phyloP scores from a whole-genome alignment of 1,284 basidiomycete genomes.

The Porogramme epimiltina region DNA sequence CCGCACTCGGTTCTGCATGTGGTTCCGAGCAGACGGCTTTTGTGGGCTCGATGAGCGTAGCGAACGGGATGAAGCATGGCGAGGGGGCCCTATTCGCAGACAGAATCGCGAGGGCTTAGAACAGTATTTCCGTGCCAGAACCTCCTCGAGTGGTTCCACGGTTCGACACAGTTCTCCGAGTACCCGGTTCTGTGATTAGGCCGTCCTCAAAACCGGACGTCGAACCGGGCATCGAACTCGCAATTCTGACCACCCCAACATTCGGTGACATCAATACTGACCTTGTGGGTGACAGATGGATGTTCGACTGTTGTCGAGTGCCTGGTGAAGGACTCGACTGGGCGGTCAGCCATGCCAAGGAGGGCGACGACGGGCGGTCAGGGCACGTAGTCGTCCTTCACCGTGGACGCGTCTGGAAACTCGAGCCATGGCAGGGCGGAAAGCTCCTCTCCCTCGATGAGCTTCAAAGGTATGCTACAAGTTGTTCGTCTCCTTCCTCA shows the following conservation, averaged over 20 bases:
- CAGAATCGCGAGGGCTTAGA: too few species aligned
- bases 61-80: too few species aligned
- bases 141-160: too few species aligned
- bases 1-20: too few species aligned
- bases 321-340: constrained; percentile 78
- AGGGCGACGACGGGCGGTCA: constrained; percentile 62
- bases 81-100: too few species aligned
- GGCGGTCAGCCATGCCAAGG: constrained; percentile 68
- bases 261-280: background rate
- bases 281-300: constrained; percentile 59
- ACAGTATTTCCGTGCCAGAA: too few species aligned
- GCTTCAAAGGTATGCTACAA: constrained; percentile 56
- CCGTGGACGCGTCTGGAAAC: constrained; percentile 78
- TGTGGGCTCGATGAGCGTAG: too few species aligned
- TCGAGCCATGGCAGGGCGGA: constrained; percentile 59
- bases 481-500: too few species aligned
- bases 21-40: too few species aligned
- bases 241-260: background rate
- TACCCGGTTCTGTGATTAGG: too few species aligned
- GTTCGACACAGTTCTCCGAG: too few species aligned
- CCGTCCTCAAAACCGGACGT: too few species aligned
- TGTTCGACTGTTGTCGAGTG: constrained; percentile 90
- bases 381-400: constrained; percentile 81
- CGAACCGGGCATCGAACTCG: background rate
- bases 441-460: constrained; percentile 70